A percentile compares a stretch with the other conserved stretches of the same genome.
Conservation (phyloP, 2,329 filamentous ascomycete species). For the Fusarium lateritium region DNA sequence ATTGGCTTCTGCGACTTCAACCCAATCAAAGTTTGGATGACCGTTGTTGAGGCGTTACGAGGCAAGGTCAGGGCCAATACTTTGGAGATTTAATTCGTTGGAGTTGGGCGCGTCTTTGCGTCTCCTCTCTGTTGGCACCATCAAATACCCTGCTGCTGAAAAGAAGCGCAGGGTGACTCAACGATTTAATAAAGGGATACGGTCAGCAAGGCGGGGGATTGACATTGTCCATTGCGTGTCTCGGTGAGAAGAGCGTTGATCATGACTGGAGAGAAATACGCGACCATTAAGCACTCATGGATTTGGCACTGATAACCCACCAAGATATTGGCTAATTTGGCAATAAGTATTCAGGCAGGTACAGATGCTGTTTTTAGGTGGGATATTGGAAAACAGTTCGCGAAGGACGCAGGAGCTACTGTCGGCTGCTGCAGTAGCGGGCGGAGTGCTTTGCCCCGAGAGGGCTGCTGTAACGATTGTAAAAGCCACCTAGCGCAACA, state of each 20-base stretch:
- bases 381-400: conserved; percentile 30
- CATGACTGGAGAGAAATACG: conserved; percentile 5
- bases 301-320: conserved; percentile 15
- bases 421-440: conserved; percentile 47
- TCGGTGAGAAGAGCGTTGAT: conserved; percentile 5
- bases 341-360: conserved; percentile 2
- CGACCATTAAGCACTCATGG: conserved; percentile 9
- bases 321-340: conserved; percentile 29
- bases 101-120: conserved; percentile 23
- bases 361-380: conserved; percentile 29
- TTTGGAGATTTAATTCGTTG: conserved; percentile 28
- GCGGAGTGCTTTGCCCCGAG: conserved; percentile 49
- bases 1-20: conserved; percentile 25
- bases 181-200: conserved; percentile 32
- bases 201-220: conserved; percentile 29
- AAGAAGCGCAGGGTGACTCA: conserved; percentile 28
- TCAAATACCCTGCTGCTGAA: conserved; percentile 29
- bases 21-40: conserved; percentile 34
- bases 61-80: conserved; percentile 34
- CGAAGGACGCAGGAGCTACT: conserved; percentile 42
- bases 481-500: conserved; percentile 34
- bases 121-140: conserved; percentile 40
- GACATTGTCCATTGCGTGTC: conserved; percentile 9
- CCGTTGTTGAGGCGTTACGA: conserved; percentile 43
- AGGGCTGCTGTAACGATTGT: conserved; percentile 36